Evolutionary conservation across 108 stramenopile genomes (phyloP).

Genomic region (Parmales sp.): DNA sequence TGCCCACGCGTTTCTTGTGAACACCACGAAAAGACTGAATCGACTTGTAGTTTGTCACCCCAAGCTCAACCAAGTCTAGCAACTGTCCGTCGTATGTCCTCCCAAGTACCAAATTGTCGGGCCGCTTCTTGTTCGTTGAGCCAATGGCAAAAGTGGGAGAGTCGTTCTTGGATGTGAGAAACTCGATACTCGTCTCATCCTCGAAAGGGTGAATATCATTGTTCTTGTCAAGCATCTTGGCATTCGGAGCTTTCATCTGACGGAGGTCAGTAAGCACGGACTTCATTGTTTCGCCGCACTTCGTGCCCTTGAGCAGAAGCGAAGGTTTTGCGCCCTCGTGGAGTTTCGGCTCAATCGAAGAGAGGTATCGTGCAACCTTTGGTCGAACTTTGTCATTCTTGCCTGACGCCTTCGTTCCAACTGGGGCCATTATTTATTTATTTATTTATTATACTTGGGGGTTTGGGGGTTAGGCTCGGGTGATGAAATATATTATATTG

Average conservation of each 20-base stretch:
- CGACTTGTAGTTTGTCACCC: conserved; percentile 68
- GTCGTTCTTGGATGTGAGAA: conserved; percentile 89
- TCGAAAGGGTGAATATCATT: conserved; percentile 76
- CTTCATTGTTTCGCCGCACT: conserved; percentile 71
- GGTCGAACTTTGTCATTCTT: too few species aligned
- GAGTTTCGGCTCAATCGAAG: conserved; percentile 58
- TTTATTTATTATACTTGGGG: too few species aligned
- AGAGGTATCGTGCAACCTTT: conserved; percentile 69
- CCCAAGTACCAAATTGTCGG: conserved; percentile 91
- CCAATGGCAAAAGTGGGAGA: conserved; percentile 82
- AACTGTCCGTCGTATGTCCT: conserved; percentile 89
- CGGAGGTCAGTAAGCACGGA: conserved; percentile 68
- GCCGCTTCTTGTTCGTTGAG: conserved; percentile 96
- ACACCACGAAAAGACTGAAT: conserved; percentile 61
- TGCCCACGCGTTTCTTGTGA: conserved; percentile 69
- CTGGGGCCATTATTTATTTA: too few species aligned
- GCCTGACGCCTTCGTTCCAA: too few species aligned
- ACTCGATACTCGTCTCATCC: conserved; percentile 62
- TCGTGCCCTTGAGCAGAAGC: conserved; percentile 75
- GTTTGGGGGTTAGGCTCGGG: too few species aligned
- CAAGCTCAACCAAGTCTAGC: conserved; percentile 95
- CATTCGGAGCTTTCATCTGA: conserved; percentile 67
- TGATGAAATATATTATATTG: too few species aligned
- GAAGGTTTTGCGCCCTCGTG: conserved; percentile 56
- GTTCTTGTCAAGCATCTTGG: conserved; percentile 69